Evolutionary conservation across 1,139 yeast species (phyloP).

Genomic region (Suhomyces wounanorum): DNA sequence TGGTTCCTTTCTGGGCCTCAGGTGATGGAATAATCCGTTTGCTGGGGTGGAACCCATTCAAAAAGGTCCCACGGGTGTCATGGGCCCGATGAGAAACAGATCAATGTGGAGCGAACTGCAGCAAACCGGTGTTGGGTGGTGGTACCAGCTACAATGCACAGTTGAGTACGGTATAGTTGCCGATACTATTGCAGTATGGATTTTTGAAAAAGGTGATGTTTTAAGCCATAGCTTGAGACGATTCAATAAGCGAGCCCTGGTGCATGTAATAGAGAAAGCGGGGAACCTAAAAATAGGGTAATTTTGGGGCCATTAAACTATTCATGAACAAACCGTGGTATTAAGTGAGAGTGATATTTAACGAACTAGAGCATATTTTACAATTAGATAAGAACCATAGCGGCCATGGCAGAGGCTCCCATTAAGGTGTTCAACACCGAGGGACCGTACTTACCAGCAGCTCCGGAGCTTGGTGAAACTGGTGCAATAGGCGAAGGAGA

Average conservation of each 20-base stretch:
- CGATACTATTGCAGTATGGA: too few species aligned
- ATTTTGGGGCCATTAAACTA: not conserved
- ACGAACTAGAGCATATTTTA: constrained; percentile 6
- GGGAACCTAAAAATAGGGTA: not conserved
- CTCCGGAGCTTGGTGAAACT: constrained; percentile 3
- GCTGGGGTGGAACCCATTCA: too few species aligned
- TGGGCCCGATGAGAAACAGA: too few species aligned
- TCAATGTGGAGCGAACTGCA: too few species aligned
- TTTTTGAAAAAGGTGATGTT: too few species aligned
- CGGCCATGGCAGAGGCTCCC: constrained; percentile 11
- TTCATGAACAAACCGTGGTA: not conserved
- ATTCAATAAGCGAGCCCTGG: too few species aligned
- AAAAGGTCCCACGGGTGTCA: too few species aligned
- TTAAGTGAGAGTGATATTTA: not conserved
- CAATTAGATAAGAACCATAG: constrained; percentile 7
- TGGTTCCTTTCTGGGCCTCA: not conserved
- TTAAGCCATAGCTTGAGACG: too few species aligned
- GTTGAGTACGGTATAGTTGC: too few species aligned
- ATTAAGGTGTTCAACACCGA: constrained; percentile 6
- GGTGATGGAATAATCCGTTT: not conserved
- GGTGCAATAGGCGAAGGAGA: constrained; percentile 2
- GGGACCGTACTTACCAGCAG: constrained; percentile 4
- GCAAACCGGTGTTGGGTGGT: too few species aligned
- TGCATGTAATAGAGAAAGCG: not conserved
- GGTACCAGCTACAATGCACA: too few species aligned